Evolutionary conservation across 257 asterid genomes (phyloP).

Genomic region (Haberlea rhodopensis): DNA sequence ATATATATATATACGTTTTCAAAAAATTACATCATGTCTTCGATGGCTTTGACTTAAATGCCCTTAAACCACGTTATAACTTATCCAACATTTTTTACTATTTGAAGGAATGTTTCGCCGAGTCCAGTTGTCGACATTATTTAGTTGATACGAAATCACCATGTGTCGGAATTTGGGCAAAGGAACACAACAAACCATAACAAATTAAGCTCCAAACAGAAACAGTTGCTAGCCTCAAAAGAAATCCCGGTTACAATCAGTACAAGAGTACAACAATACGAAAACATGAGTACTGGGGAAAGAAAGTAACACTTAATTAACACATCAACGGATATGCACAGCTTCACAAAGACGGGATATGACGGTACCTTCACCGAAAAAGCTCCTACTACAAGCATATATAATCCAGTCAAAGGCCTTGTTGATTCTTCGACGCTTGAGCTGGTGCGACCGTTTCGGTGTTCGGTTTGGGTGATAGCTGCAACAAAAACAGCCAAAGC

Average conservation of each 20-base stretch:
- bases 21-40: too few species aligned
- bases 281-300: not conserved
- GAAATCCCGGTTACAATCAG: not conserved
- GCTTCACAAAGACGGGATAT: not conserved
- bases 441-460: not conserved
- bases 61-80: too few species aligned
- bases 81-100: too few species aligned
- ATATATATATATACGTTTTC: too few species aligned
- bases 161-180: not conserved
- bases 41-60: too few species aligned
- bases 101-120: not conserved
- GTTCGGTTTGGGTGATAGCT: not conserved
- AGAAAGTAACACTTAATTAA: not conserved
- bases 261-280: not conserved
- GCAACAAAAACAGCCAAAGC: not conserved
- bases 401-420: not conserved
- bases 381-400: not conserved
- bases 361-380: not conserved
- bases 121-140: too few species aligned
- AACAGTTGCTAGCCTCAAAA: not conserved
- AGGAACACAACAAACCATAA: not conserved
- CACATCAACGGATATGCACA: not conserved
- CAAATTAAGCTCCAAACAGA: not conserved
- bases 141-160: not conserved
- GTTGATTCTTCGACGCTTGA: not conserved